Conservation (phyloP, 768 basidiomycete species). For the Megacollybia marginata region DNA sequence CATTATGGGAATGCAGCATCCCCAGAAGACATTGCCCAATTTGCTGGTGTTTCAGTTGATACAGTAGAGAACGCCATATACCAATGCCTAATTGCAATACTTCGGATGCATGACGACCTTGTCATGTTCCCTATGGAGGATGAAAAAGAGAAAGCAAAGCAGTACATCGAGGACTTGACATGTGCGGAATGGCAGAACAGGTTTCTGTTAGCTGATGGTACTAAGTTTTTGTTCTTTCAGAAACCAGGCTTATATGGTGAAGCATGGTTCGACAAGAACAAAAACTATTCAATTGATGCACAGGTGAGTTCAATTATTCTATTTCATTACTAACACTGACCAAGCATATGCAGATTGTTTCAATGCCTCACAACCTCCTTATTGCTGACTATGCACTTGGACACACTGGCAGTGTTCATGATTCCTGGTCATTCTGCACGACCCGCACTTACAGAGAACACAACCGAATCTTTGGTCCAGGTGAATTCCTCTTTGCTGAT, state of each 20-base stretch:
- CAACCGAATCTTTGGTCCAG: no score
- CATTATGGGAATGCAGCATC: slow-evolving; percentile 14
- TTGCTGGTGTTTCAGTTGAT: slow-evolving; percentile 9
- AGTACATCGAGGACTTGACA: background rate
- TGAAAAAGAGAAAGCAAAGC: slow-evolving; percentile 2
- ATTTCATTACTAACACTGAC: background rate
- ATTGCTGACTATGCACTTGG: slow-evolving; percentile 12
- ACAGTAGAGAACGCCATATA: slow-evolving; percentile 8
- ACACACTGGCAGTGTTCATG: no score
- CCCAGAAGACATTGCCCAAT: slow-evolving; percentile 7
- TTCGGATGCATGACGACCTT: no score
- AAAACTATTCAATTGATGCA: slow-evolving; percentile 4
- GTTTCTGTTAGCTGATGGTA: slow-evolving; percentile 14
- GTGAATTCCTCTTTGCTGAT: no score
- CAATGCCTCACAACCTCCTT: slow-evolving; percentile 5
- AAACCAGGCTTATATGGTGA: no score
- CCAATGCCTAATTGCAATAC: slow-evolving; percentile 5
- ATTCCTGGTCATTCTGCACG: slow-evolving; percentile 9
- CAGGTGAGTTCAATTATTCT: slow-evolving; percentile 4
- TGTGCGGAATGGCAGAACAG: slow-evolving; percentile 9
- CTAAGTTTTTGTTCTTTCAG: no score
- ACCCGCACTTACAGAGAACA: slow-evolving; percentile 6
- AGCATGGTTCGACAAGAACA: no score
- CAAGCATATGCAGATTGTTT: slow-evolving; percentile 1
- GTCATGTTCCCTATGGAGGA: slow-evolving; percentile 6